Evolutionary conservation across 2,329 filamentous ascomycete species (phyloP), one percentile per base, ranked within the genome.

Genomic region (Tolypocladium sp.): DNA sequence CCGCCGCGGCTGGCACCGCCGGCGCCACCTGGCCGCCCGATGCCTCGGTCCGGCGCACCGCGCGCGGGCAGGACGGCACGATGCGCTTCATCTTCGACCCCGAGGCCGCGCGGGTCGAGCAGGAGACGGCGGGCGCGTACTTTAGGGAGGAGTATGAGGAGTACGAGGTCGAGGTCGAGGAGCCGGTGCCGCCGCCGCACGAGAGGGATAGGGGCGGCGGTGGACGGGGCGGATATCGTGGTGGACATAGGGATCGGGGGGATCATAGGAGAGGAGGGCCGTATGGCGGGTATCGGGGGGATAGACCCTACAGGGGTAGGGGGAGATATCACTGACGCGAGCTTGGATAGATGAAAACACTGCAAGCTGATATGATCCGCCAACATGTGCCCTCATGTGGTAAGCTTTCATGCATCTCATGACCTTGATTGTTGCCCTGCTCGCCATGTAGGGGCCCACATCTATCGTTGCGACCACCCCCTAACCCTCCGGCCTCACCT

Each of bases 11-110:
- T 69, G 8, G 74, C 71, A 1, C 78, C 75, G 4, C 75, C 77
- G 73, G 74, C 3, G 69, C 70, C 17, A 73, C 74, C 4, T 70
- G 72, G 64, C 69, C 74, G 1, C 73, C 73, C 9, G 70, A 73
- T 40, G 64, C 69, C 2, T 67, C 70, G 0, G 66, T 69, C 15
- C 64, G 67, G 12, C 64, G 72, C 1, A 68, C 71, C 6, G 71
- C 71, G 67, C 62, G 77, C 73, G 65, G 78, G 69, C 72, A 81
- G 66, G 88, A 91, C 27, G 89, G 89, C 8, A 96, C 93, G 0
- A 85, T 95, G 64, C 84, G 94, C 8, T 97, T 96, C 71, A 91
- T 97, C 73, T 87, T 97, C 55, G 90, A 96, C 63, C 84, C 87
- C 0, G 87, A 88, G 58, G 83, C 88, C 56, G 92, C 92, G 2